Conservation (phyloP, 1,284 basidiomycete species). For the Moesziomyces antarcticus region DNA sequence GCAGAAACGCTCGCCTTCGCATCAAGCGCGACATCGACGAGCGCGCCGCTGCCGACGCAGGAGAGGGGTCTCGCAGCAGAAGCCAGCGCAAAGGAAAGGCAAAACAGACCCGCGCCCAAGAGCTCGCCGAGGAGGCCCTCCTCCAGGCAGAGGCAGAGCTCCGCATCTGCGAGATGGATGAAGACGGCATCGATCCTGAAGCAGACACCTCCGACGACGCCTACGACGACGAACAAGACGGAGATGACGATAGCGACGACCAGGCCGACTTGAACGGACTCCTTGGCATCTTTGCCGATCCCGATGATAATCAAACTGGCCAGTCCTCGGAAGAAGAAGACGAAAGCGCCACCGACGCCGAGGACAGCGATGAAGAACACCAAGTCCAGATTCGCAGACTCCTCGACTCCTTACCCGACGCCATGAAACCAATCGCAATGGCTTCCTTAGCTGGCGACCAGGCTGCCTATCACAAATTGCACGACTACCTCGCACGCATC, state of each 20-base stretch:
- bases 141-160: slow-evolving; percentile 45
- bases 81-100: slow-evolving; percentile 60
- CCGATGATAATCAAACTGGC: slow-evolving; percentile 5
- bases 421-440: slow-evolving; percentile 19
- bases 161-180: slow-evolving; percentile 43
- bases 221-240: slow-evolving; percentile 28
- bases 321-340: slow-evolving; percentile 11
- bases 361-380: slow-evolving; percentile 12
- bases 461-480: slow-evolving; percentile 6
- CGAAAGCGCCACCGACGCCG: slow-evolving; percentile 7
- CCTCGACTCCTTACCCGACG: slow-evolving; percentile 10
- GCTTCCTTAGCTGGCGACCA: slow-evolving; percentile 23
- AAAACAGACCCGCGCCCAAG: slow-evolving; percentile 50
- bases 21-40: slow-evolving; percentile 53
- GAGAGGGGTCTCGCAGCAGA: slow-evolving; percentile 36
- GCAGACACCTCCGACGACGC: slow-evolving; percentile 45
- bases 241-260: slow-evolving; percentile 15
- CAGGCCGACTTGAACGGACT: slow-evolving; percentile 16
- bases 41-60: slow-evolving; percentile 43
- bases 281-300: slow-evolving; percentile 12
- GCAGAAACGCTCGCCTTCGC: slow-evolving; percentile 45
- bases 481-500: slow-evolving; percentile 17
- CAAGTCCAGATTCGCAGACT: slow-evolving; percentile 13
- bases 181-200: slow-evolving; percentile 46
- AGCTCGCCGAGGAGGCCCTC: slow-evolving; percentile 44